A percentile compares a stretch with the other conserved stretches of the same genome.
These are phyloP conservation scores for Colletotrichum higginsianum DNA, from an alignment of 2,329 filamentous ascomycete species.

Conservation along the genomic window DNA sequence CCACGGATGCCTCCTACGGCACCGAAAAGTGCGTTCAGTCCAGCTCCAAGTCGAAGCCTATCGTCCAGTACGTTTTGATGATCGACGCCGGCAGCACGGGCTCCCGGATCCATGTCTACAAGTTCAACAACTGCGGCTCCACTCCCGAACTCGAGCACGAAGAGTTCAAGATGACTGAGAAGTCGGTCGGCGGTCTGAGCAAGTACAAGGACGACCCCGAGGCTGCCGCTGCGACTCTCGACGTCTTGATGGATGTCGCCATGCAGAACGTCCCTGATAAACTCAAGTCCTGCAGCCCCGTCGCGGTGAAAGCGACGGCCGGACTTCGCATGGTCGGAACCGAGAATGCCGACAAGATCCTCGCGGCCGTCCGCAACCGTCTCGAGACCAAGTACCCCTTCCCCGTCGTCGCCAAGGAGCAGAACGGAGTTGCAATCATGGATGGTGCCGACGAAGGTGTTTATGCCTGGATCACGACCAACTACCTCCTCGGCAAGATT, in stretches of 20 bases:
- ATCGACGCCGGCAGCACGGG: constrained; percentile 98
- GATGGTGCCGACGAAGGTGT: constrained; percentile 97
- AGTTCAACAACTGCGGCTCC: constrained; percentile 97
- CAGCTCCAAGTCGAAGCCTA: constrained; percentile 88
- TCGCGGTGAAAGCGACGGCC: constrained; percentile 98
- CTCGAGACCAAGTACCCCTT: constrained; percentile 94
- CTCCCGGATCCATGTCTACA: constrained; percentile 97
- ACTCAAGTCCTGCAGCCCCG: constrained; percentile 90
- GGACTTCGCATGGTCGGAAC: constrained; percentile 89
- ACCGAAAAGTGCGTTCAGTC: constrained; percentile 86
- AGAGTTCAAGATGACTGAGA: constrained; percentile 93
- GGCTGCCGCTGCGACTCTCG: constrained; percentile 90
- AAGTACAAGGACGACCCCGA: constrained; percentile 89
- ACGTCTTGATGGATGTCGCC: constrained; percentile 88
- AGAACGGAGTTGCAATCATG: constrained; percentile 96
- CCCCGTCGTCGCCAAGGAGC: constrained; percentile 88
- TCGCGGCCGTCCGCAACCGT: constrained; percentile 85
- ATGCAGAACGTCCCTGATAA: constrained; percentile 88
- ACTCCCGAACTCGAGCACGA: constrained; percentile 96
- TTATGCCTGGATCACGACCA: constrained; percentile 99
- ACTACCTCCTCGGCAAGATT: constrained; percentile 98
- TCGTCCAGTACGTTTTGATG: constrained; percentile 98
- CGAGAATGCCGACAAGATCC: constrained; percentile 85
- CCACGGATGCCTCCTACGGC: constrained; percentile 74
- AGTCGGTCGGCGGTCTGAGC: constrained; percentile 86